Evolutionary conservation across 352 stramenopile genomes (phyloP).

Genomic region (Pythium aphanidermatum): DNA sequence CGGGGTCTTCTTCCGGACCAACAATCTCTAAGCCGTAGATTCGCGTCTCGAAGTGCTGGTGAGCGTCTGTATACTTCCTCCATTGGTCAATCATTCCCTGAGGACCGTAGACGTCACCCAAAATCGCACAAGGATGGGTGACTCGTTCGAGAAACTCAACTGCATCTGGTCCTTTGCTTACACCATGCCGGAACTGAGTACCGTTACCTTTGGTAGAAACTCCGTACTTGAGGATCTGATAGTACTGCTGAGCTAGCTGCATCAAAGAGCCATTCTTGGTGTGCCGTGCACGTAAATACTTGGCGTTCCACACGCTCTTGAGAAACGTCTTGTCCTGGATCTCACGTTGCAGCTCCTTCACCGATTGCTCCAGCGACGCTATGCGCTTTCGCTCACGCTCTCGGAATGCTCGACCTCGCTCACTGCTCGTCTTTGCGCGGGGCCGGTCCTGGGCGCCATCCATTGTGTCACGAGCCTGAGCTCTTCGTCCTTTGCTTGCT

Average conservation of each 20-base stretch:
- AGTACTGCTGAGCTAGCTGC: slow-evolving; percentile 5
- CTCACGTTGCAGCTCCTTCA: neutral
- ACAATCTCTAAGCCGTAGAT: neutral
- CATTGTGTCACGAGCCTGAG: too few relatives aligned
- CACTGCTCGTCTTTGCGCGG: too few relatives aligned
- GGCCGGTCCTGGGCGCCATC: too few relatives aligned
- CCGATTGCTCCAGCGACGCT: neutral
- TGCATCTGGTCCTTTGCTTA: neutral
- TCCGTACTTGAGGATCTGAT: neutral
- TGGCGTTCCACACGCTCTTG: slow-evolving; percentile 6
- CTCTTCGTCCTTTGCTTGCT: neutral
- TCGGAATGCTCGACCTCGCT: slow-evolving; percentile 14
- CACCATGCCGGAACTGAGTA: neutral
- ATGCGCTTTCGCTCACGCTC: slow-evolving; percentile 4
- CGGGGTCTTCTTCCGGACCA: slow-evolving; percentile 1
- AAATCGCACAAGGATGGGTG: neutral
- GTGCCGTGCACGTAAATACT: slow-evolving; percentile 5
- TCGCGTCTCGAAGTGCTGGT: neutral
- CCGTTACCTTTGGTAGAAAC: neutral
- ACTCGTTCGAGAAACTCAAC: slow-evolving; percentile 2
- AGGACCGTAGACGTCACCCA: slow-evolving; percentile 2
- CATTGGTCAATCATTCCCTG: slow-evolving; percentile 8
- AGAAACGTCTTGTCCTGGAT: slow-evolving; percentile 9
- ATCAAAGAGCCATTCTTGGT: slow-evolving; percentile 2
- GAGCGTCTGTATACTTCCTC: neutral